Evolutionary conservation across 306 rosid genomes (phyloP), one percentile per base, ranked within the genome.

Genomic region (Rosa rugosa): DNA sequence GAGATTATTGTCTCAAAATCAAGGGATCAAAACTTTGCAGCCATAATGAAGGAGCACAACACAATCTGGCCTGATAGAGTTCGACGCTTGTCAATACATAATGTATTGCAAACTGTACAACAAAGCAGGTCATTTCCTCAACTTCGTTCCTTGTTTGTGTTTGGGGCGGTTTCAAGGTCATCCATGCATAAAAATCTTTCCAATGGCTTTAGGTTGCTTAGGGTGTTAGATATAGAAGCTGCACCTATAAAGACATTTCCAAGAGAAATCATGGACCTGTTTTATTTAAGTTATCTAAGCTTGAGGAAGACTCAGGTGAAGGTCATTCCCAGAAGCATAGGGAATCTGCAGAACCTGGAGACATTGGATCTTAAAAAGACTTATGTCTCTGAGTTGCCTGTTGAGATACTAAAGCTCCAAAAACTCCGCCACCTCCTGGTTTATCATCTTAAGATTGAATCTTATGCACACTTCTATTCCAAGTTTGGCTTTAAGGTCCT

Each of bases 101-200:
- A 78, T 50, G 56, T 78, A 4, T 59, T 81, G 73, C 86, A 80
- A 62, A 78, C 84, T 23, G 77, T 82, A 62, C 86, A 67, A 31
- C 81, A 76, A 47, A 82, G 80, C 40, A 82, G 87, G 84, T 84
- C 88, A 49, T 85, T 75, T 71, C 83, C 85, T 72, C 89, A 85
- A 80, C 92, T 90, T 56, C 91, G 88, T 59, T 90, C 95, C 51
- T 83, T 90, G 68, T 87, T 88, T 42, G 67, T 79, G 85, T 90
- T 90, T 69, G 81, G 87, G 10, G 80, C 57, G n/a, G 80, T 22
- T 44, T 83, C 86, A 40, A 66, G 71, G 59, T 27, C 84, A 20
- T 75, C 75, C 1, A 3, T 80, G 50, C 41, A 34, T 5, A 34
- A 46, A 22, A 2, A 25, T 67, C 68, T 74, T 45, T 60, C 47